These are phyloP conservation scores for Desmodesmus armatus DNA, from an alignment of 139 green algal species.

Conservation along the genomic window DNA sequence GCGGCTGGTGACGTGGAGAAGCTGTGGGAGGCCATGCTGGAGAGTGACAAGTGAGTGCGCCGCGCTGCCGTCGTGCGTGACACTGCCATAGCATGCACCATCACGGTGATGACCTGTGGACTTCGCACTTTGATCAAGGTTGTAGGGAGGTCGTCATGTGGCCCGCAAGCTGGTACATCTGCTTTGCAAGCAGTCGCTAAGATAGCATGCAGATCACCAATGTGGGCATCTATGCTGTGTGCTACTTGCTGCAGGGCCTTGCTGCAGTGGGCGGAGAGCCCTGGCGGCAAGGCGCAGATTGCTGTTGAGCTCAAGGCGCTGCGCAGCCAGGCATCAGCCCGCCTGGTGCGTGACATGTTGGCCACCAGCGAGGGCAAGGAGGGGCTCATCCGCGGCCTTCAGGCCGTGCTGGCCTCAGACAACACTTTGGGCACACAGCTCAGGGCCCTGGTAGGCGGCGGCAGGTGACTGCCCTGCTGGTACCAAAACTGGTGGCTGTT, in stretches of 20 bases:
- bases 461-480: background rate
- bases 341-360: slow-evolving; percentile 57
- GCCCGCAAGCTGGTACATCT: no score
- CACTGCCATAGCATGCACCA: no score
- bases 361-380: slow-evolving; percentile 70
- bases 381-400: slow-evolving; percentile 70
- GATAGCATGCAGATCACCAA: no score
- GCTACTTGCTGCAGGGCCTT: no score
- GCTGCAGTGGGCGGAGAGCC: slow-evolving; percentile 79
- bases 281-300: slow-evolving; percentile 64
- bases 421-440: slow-evolving; percentile 66
- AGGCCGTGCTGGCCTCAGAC: slow-evolving; percentile 61
- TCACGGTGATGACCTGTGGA: no score
- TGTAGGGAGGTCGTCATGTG: no score
- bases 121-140: no score
- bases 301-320: slow-evolving; percentile 77
- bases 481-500: background rate
- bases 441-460: slow-evolving; percentile 48
- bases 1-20: slow-evolving; percentile 23
- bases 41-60: slow-evolving; percentile 42
- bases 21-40: slow-evolving; percentile 34
- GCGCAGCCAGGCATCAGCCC: slow-evolving; percentile 53
- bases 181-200: no score
- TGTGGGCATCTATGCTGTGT: no score
- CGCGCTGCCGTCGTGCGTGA: no score